These are phyloP conservation scores for Coniferiporia sulphurascens DNA, from an alignment of 1,284 basidiomycete species.

Conservation along the genomic window DNA sequence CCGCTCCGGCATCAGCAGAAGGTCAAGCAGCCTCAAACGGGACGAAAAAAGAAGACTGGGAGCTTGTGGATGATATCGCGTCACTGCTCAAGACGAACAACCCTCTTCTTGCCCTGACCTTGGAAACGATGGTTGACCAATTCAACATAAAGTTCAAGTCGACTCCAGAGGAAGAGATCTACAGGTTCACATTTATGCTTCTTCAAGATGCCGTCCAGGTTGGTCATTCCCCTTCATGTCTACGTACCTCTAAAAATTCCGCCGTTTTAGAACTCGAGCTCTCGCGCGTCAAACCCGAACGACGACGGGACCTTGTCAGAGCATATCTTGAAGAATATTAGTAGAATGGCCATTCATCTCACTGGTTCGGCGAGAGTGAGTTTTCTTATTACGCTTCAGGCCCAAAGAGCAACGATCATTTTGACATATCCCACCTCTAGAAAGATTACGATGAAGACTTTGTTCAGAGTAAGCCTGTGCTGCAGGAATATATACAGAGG, in stretches of 20 bases:
- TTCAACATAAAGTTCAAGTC: conserved; percentile 91
- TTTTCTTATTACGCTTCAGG: not conserved
- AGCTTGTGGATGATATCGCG: conserved; percentile 92
- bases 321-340: conserved; percentile 57
- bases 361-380: conserved; percentile 61
- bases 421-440: conserved; percentile 32
- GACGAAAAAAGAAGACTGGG: conserved; percentile 73
- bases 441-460: conserved; percentile 93
- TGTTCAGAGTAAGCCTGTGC: conserved; percentile 72
- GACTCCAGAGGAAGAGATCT: conserved; percentile 90
- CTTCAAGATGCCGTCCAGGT: conserved; percentile 72
- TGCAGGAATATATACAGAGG: conserved; percentile 86
- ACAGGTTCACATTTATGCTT: conserved; percentile 85
- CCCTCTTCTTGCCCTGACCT: conserved; percentile 89
- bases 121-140: conserved; percentile 98
- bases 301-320: conserved; percentile 75
- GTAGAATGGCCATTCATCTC: conserved; percentile 70
- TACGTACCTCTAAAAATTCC: not conserved
- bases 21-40: conserved; percentile 23
- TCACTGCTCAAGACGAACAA: conserved; percentile 96
- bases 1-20: conserved; percentile 24
- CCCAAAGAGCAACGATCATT: not conserved
- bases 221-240: conserved; percentile 18
- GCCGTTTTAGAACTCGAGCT: conserved; percentile 57
- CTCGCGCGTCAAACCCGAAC: conserved; percentile 58